phyloP scores from a whole-genome alignment of 371 early-diverging fungal species.

The Paraphysoderma sedebokerense region DNA sequence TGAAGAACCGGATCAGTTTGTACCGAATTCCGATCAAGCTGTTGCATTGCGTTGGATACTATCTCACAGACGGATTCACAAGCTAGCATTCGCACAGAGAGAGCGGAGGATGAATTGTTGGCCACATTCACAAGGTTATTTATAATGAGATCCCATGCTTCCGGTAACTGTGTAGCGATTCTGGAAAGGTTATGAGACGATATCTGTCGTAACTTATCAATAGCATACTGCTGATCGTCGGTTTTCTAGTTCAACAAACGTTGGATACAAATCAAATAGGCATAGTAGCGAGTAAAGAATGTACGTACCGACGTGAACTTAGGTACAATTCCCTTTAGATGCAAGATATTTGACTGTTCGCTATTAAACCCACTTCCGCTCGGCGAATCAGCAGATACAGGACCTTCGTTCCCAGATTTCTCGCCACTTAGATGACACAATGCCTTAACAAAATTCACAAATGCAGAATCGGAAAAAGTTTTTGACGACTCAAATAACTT shows the following conservation, averaged over 20 bases:
- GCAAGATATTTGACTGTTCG: no score
- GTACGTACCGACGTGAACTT: no score
- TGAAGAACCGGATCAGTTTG: no score
- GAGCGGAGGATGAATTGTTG: conserved; percentile 29
- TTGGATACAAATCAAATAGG: no score
- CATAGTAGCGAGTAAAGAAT: no score
- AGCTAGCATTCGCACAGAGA: conserved; percentile 56
- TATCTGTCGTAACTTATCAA: conserved; percentile 61
- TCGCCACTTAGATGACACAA: conserved; percentile 50
- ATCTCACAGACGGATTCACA: conserved; percentile 66
- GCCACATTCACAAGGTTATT: conserved; percentile 63
- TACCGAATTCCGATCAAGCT: no score
- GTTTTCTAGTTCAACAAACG: no score
- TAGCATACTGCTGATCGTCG: conserved; percentile 70
- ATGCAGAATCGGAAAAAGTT: conserved; percentile 36
- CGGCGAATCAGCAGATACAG: neutral
- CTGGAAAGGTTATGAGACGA: conserved; percentile 46
- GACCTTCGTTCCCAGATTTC: conserved; percentile 8
- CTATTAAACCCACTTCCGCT: no score
- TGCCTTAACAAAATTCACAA: conserved; percentile 45
- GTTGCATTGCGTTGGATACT: conserved; percentile 45
- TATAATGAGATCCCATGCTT: conserved; percentile 54
- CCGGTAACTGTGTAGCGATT: conserved; percentile 17
- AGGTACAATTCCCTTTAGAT: no score
- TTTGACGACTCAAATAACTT: conserved; percentile 55